phyloP scores from a whole-genome alignment of 2,329 filamentous ascomycete genomes.

The Aspergillus sp. region DNA sequence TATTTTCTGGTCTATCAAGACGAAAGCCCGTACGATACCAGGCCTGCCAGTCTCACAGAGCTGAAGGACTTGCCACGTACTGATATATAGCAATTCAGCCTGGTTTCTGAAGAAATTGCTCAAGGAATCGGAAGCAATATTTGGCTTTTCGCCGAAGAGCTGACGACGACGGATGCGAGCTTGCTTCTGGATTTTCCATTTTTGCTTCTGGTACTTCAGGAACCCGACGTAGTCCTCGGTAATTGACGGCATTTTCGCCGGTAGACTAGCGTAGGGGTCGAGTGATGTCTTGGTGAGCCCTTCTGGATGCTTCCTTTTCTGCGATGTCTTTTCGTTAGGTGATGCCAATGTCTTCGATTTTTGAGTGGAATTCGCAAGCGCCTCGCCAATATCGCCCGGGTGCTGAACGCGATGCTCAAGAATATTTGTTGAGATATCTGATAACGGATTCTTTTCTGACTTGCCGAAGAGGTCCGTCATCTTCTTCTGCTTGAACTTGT shows the following conservation, averaged over 20 bases:
- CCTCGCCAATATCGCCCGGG: slow-evolving; percentile 67
- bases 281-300: slow-evolving; percentile 51
- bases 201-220: slow-evolving; percentile 90
- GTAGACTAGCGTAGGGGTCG: slow-evolving; percentile 75
- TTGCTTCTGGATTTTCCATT: slow-evolving; percentile 97
- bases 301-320: slow-evolving; percentile 69
- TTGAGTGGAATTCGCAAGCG: slow-evolving; percentile 56
- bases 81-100: slow-evolving; percentile 80
- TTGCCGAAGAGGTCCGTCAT: slow-evolving; percentile 80
- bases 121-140: slow-evolving; percentile 51
- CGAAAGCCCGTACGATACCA: slow-evolving; percentile 78
- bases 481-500: slow-evolving; percentile 97
- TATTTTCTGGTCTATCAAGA: slow-evolving; percentile 87
- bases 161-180: slow-evolving; percentile 77
- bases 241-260: slow-evolving; percentile 73
- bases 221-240: slow-evolving; percentile 82
- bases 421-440: slow-evolving; percentile 61
- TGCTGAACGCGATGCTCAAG: slow-evolving; percentile 49
- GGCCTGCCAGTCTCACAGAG: slow-evolving; percentile 73
- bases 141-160: slow-evolving; percentile 78
- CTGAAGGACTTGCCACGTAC: slow-evolving; percentile 91
- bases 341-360: slow-evolving; percentile 50
- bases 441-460: slow-evolving; percentile 56
- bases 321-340: slow-evolving; percentile 47
- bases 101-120: slow-evolving; percentile 80